Evolutionary conservation across 352 stramenopile genomes (phyloP), one percentile per base, ranked within the genome.

Genomic region (Pythium vanterpoolii): DNA sequence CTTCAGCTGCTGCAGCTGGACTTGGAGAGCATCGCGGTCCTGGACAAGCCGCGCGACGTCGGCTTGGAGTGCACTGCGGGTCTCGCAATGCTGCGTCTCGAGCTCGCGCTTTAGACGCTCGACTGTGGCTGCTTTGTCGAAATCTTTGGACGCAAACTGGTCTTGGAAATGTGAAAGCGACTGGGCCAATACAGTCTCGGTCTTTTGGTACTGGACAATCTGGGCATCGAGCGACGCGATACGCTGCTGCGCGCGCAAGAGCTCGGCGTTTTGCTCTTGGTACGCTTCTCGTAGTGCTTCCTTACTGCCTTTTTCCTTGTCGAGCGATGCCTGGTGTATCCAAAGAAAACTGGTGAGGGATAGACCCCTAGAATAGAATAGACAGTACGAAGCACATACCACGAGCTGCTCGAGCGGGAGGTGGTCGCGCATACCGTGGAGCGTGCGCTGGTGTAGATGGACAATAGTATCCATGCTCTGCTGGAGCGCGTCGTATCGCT

Each of bases 191-290:
- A 86, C 80, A 0, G 80, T 93, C 60, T 93, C 80, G 0, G 80
- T 90, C 68, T 86, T 89, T 53, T 90, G 80, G 61, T 90, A 89
- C 38, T 81, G 76, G 16, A 61, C 33, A 33, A 90, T 71, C 40
- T 90, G 80, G 16, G 33, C 31, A 14, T 68, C 47, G 11, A 90
- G 60, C 34, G 63, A 58, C 50, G 74, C 59, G 8, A 87, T 71
- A 44, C 80, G 75, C 33, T 76, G 66, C 33, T 83, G 66, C 5
- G 79, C 70, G 0, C 62, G 42, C 2, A 77, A 27, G 3, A 91
- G 60, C 55, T 63, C 57, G 18, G 69, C 62, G 27, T 78, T 83
- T 52, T 89, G 75, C 53, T 59, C 61, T 39, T 77, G 68, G 28
- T 77, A 83, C 8, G 49, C 48, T 44, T 66, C 50, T 2, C 64